Evolutionary conservation across 2,329 filamentous ascomycete genomes (phyloP).

Genomic region (Tolypocladium paradoxum): DNA sequence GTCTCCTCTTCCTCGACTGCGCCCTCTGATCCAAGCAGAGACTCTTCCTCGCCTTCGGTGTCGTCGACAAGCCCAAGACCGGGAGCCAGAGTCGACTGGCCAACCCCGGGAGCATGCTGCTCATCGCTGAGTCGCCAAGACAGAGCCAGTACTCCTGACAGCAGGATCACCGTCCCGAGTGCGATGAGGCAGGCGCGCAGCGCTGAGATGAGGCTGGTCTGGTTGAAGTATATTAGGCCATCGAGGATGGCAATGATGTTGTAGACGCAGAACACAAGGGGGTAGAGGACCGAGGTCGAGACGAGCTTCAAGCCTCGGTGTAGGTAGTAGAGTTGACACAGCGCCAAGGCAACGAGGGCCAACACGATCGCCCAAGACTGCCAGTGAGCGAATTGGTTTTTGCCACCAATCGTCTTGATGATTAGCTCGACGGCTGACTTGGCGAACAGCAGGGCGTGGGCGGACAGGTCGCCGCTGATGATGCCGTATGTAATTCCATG

Average conservation of each 20-base stretch:
- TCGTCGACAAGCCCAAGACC: slow-evolving; percentile 74
- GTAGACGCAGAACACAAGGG: slow-evolving; percentile 96
- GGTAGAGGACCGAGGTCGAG: slow-evolving; percentile 91
- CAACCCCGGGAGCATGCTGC: slow-evolving; percentile 48
- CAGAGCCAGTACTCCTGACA: slow-evolving; percentile 79
- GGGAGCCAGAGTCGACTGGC: slow-evolving; percentile 64
- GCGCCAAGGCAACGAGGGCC: slow-evolving; percentile 66
- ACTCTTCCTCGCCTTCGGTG: slow-evolving; percentile 49
- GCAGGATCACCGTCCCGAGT: slow-evolving; percentile 73
- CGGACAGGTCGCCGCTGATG: slow-evolving; percentile 86
- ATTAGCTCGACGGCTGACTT: slow-evolving; percentile 95
- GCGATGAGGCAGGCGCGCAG: slow-evolving; percentile 73
- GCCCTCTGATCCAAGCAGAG: slow-evolving; percentile 38
- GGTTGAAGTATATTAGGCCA: slow-evolving; percentile 91
- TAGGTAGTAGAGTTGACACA: slow-evolving; percentile 90
- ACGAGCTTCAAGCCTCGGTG: slow-evolving; percentile 89
- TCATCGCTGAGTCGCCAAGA: slow-evolving; percentile 88
- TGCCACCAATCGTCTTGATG: slow-evolving; percentile 71
- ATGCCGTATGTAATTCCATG: slow-evolving; percentile 81
- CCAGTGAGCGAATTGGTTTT: slow-evolving; percentile 93
- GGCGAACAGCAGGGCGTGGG: slow-evolving; percentile 83
- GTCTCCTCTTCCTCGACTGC: slow-evolving; percentile 30
- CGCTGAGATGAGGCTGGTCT: slow-evolving; percentile 67
- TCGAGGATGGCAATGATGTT: slow-evolving; percentile 98
- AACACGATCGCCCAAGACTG: slow-evolving; percentile 88